phyloP scores from a whole-genome alignment of 805 yeast genomes.

The Candida lessepsii region DNA sequence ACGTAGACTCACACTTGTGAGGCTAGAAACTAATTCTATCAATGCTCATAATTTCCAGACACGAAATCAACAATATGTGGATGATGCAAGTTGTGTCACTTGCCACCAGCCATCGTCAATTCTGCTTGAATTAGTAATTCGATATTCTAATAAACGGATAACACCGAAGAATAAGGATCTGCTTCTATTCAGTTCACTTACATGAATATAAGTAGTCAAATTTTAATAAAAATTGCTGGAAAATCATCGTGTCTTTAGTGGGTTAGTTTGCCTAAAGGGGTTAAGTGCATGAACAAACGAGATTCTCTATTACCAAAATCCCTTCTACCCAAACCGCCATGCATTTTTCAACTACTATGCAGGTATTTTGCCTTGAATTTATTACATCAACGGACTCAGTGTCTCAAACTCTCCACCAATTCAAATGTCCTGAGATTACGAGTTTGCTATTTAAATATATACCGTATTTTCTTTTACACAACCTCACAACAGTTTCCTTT shows the following conservation, averaged over 20 bases:
- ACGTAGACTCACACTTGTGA: background rate
- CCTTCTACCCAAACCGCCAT: too few species aligned
- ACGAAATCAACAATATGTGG: slow-evolving; percentile 3
- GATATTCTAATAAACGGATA: too few species aligned
- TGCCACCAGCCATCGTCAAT: background rate
- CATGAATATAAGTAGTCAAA: too few species aligned
- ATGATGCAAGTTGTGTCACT: slow-evolving; percentile 8
- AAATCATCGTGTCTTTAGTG: too few species aligned
- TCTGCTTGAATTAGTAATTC: background rate
- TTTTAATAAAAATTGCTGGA: too few species aligned
- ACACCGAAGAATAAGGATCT: too few species aligned
- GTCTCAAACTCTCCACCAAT: slow-evolving; percentile 3
- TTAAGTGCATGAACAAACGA: too few species aligned
- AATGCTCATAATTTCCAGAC: slow-evolving; percentile 7
- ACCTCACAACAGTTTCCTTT: background rate
- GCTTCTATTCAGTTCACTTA: too few species aligned
- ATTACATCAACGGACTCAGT: slow-evolving; percentile 6
- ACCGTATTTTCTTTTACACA: too few species aligned
- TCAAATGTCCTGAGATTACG: slow-evolving; percentile 6
- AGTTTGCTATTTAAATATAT: slow-evolving; percentile 6
- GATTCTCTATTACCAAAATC: too few species aligned
- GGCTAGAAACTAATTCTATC: background rate
- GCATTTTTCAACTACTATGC: background rate
- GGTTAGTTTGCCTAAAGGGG: too few species aligned
- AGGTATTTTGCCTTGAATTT: background rate